Conservation (phyloP, 768 basidiomycete genomes). For the Termitomyces sp. region DNA sequence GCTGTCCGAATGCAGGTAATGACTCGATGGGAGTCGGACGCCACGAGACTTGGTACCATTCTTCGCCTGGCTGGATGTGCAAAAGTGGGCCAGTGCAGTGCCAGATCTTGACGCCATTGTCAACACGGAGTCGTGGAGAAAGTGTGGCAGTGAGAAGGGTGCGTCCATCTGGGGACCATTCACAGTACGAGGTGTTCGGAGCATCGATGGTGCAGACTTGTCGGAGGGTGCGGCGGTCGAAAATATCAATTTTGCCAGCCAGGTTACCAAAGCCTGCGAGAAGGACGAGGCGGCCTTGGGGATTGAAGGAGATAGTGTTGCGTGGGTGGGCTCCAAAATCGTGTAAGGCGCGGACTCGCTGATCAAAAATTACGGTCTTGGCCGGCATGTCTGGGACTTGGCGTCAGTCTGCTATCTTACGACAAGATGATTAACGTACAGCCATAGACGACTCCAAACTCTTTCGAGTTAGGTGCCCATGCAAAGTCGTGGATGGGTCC, state of each 20-base stretch:
- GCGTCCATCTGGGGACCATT: constrained; percentile 93
- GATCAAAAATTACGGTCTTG: constrained; percentile 88
- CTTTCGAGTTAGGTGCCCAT: constrained; percentile 96
- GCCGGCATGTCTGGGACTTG: constrained; percentile 84
- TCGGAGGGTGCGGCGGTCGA: constrained; percentile 81
- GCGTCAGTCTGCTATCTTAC: constrained; percentile 2
- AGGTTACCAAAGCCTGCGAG: constrained; percentile 97
- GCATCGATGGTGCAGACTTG: constrained; percentile 84
- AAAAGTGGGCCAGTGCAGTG: constrained; percentile 88
- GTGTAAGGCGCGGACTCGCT: constrained; percentile 80
- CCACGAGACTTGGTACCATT: constrained; percentile 90
- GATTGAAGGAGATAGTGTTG: constrained; percentile 94
- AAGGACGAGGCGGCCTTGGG: constrained; percentile 84
- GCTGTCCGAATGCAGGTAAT: constrained; percentile 62
- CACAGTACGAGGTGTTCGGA: constrained; percentile 90
- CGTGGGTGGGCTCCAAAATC: constrained; percentile 89
- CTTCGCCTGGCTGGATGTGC: constrained; percentile 78
- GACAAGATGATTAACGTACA: no score
- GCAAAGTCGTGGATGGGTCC: constrained; percentile 95
- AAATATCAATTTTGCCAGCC: constrained; percentile 89
- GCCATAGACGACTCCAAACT: constrained; percentile 95
- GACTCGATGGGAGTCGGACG: constrained; percentile 67
- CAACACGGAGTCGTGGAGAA: constrained; percentile 92
- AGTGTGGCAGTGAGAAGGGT: constrained; percentile 93
- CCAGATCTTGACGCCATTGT: constrained; percentile 97